These are phyloP conservation scores for Syzygium grande DNA, from an alignment of 345 rosid species.

Conservation along the genomic window DNA sequence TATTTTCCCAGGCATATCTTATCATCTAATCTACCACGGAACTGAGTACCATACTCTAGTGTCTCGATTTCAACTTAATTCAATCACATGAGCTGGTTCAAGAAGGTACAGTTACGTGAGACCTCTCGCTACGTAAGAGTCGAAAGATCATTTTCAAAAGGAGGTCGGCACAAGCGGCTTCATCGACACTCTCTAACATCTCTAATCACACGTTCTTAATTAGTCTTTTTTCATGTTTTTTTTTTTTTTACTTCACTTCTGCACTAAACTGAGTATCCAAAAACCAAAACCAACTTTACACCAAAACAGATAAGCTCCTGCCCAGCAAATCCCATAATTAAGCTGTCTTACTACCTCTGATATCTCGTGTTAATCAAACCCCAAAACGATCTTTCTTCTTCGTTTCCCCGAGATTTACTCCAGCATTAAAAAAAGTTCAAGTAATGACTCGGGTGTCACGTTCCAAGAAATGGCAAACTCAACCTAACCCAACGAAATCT, in stretches of 20 bases:
- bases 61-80: neutral
- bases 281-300: neutral
- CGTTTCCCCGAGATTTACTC: neutral
- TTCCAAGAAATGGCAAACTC: neutral
- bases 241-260: neutral
- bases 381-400: neutral
- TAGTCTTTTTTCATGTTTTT: neutral
- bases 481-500: neutral
- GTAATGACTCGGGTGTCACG: neutral
- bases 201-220: neutral
- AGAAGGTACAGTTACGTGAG: neutral
- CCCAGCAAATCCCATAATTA: neutral
- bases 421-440: neutral
- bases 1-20: neutral
- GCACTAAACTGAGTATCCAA: neutral
- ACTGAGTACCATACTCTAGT: neutral
- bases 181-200: neutral
- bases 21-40: neutral
- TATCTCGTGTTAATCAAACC: neutral
- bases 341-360: neutral
- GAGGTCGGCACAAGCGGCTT: neutral
- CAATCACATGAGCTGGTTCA: neutral
- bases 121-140: neutral
- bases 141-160: neutral
- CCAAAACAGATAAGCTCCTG: neutral